Evolutionary conservation across 2,329 filamentous ascomycete genomes (phyloP), one percentile per base, ranked within the genome.

Genomic region (Colletotrichum sp.): DNA sequence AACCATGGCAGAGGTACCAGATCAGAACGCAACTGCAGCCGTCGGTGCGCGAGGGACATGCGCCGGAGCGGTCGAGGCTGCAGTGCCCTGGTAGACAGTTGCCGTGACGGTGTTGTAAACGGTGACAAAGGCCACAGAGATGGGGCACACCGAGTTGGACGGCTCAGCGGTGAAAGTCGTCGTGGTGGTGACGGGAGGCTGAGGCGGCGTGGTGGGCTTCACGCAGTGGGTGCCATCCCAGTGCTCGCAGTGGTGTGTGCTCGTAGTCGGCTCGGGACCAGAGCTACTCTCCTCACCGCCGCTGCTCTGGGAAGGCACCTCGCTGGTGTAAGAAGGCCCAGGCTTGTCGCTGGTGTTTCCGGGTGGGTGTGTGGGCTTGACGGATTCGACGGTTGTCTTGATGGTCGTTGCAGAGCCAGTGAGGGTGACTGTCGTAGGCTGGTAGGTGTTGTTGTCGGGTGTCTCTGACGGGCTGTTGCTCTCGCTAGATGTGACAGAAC

Each of bases 51-150:
- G 73, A 16, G 73, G 73, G n/a, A 43, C 18, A 43, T 73, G 70
- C 9, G 36, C 43, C 18, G 30, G 39, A 16, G 48, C 34, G 7
- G 73, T 75, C n/a, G 67, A 27, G 39, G 36, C 61, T 8, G 71
- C 28, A 4, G 32, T 15, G 10, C 25, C 55, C 34, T 69, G 66
- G n/a, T 76, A 71, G 34, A 83, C 78, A 8, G 83, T 85, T 71
- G 82, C 79, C 18, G 80, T 74, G n/a, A 85, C 78, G 2, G 84
- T 86, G 78, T 85, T 85, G 77, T 83, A 86, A 39, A 82, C 78
- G 16, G 84, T 85, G 13, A 80, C 76, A 28, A 84, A 80, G 56
- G 80, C 82, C 30, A 83, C 84, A 7, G 80, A 82, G 27, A 79
- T 72, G 15, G 78, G 66, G 68, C 81, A 84, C 25, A 76, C 77